Conservation (phyloP, 225 moss, liverwort and hornwort species). For the Pseudisothecium myosuroides region DNA sequence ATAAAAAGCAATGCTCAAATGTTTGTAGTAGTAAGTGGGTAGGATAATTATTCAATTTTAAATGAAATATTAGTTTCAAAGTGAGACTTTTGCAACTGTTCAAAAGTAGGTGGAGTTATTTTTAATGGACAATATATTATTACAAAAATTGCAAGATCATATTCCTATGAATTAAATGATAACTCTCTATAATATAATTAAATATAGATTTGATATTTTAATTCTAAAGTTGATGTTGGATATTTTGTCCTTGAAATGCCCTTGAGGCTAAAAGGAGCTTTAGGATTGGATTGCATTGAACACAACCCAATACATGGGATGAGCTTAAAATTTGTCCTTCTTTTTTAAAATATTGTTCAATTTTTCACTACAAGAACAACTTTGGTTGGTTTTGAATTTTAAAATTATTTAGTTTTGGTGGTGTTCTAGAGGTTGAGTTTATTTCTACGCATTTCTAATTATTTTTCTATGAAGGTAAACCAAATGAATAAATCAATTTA, state of each 20-base stretch:
- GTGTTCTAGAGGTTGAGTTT: background rate
- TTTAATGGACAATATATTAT: background rate
- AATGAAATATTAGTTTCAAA: too few species aligned
- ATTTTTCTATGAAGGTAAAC: background rate
- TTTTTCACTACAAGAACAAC: background rate
- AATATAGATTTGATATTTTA: background rate
- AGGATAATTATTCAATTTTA: too few species aligned
- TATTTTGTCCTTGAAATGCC: background rate
- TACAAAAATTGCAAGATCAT: background rate
- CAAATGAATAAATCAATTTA: background rate
- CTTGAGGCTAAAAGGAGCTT: background rate
- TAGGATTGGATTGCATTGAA: background rate
- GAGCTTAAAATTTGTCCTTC: background rate
- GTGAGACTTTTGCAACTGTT: too few species aligned
- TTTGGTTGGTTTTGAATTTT: background rate
- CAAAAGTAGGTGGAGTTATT: too few species aligned
- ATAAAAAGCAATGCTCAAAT: too few species aligned
- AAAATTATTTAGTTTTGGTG: background rate
- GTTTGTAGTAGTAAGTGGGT: too few species aligned
- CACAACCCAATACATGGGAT: background rate
- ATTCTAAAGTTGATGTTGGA: background rate
- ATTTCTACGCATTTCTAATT: background rate
- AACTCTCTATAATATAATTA: background rate
- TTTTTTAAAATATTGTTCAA: background rate
- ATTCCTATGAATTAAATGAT: background rate